Base-by-base conservation (phyloP, 2,329 filamentous ascomycete genomes). In the Stachybotrys chlorohalonatus region DNA sequence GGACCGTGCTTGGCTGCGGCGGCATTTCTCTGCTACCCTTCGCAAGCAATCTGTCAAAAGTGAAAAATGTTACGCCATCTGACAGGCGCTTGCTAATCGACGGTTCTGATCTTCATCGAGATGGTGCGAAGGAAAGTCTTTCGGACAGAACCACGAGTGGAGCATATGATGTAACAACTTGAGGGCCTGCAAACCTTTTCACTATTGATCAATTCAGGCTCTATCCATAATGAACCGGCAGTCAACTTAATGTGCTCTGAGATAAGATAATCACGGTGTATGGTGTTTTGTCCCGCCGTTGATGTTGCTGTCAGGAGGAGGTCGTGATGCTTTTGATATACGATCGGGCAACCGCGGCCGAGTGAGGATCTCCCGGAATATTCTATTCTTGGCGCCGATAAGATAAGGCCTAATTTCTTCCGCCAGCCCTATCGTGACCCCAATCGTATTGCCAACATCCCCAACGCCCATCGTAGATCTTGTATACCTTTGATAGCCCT, bases 91-190 rank as follows among this genome's bases (percentile, higher is more conserved):
- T 24, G 24, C 24, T 24, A 31, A n/a, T 24, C 52, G 52, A 46
- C 48, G 45, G 52, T 49, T 53, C 42, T 53, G 52, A 46, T 53
- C 52, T 45, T 53, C 17, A 53, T 53, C 52, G 52, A 53, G 52
- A 53, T 53, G 9, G 46, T 24, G 15, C 17, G 46, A 42, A 42
- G 36, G 5, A 9, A 3, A 42, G 46, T 16, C 17, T 16, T 11
- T 47, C 15, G 11, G 9, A 13, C 7, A 11, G 11, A 11, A 16
- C 8, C 46, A 47, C 46, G 46, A n/a, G 46, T n/a, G 17, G 46
- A 47, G 46, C 46, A n/a, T 11, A 7, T 47, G 46, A 47, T 47
- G 46, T 47, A 47, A 47, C 24, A 24, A 2, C 4, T 42, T 42
- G 3, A 42, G 36, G 36, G 36, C 6, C 36, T 13, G 13, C 13